These are phyloP conservation scores for Pseudogymnoascus sp. DNA, from an alignment of 2,329 filamentous ascomycete genomes.

Conservation along the genomic window DNA sequence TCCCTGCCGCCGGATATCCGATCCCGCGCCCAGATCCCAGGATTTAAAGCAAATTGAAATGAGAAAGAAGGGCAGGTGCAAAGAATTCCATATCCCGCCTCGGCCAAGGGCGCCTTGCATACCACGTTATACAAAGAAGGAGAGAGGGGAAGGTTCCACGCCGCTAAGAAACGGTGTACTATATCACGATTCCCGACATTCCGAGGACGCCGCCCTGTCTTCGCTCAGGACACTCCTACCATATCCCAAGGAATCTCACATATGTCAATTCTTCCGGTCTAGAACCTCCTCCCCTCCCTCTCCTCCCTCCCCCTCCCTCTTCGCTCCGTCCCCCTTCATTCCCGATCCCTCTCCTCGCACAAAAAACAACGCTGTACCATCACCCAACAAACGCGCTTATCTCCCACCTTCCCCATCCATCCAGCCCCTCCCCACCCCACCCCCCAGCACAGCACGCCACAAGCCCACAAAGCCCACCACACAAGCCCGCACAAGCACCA, in stretches of 20 bases:
- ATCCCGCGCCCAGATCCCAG: background rate
- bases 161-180: background rate
- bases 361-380: background rate
- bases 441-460: background rate
- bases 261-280: too few species aligned
- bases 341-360: background rate
- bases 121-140: background rate
- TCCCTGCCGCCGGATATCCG: background rate
- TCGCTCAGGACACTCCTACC: background rate
- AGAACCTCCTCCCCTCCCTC: too few species aligned
- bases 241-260: too few species aligned
- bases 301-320: too few species aligned
- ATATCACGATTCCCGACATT: background rate
- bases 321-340: too few species aligned
- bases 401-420: background rate
- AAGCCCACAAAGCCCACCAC: background rate
- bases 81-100: background rate
- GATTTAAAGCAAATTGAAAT: background rate
- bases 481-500: background rate
- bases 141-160: background rate
- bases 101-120: background rate
- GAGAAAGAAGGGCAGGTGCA: background rate
- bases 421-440: background rate
- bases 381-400: background rate
- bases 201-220: background rate